These are phyloP conservation scores for Alnus rubra DNA, from an alignment of 306 rosid species.

Conservation along the genomic window DNA sequence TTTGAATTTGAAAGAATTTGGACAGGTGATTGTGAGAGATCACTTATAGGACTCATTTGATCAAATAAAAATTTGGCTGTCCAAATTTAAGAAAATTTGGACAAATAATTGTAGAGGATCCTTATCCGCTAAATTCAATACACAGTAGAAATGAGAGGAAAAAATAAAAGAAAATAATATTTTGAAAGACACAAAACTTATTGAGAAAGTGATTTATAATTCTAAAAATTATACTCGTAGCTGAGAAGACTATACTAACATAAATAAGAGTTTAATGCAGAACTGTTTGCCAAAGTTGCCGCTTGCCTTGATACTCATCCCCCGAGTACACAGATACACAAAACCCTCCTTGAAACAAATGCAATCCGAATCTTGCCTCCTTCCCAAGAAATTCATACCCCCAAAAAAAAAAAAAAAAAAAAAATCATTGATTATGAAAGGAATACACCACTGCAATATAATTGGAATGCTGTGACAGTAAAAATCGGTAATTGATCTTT, in stretches of 20 bases:
- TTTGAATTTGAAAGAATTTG: too few relatives aligned
- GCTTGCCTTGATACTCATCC: background rate
- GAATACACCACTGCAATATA: too few relatives aligned
- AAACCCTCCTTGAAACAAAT: background rate
- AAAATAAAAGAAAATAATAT: background rate
- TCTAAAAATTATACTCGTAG: background rate
- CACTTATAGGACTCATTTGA: too few relatives aligned
- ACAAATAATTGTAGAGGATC: too few relatives aligned
- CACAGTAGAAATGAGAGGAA: background rate
- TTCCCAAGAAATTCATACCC: background rate
- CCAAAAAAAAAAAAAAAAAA: background rate
- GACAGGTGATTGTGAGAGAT: too few relatives aligned
- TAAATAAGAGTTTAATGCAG: background rate
- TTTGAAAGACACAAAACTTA: slow-evolving; percentile 1
- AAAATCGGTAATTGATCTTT: too few relatives aligned
- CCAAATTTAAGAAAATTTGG: too few relatives aligned
- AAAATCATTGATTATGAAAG: too few relatives aligned
- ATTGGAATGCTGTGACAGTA: too few relatives aligned
- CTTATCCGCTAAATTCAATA: too few relatives aligned
- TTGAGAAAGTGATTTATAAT: background rate
- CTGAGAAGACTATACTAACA: background rate
- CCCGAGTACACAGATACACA: background rate
- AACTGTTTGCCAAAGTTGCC: background rate
- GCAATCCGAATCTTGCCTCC: background rate
- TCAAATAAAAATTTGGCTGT: too few relatives aligned